Conservation (phyloP, 1,284 basidiomycete genomes). For the Fomitopsis palustris region DNA sequence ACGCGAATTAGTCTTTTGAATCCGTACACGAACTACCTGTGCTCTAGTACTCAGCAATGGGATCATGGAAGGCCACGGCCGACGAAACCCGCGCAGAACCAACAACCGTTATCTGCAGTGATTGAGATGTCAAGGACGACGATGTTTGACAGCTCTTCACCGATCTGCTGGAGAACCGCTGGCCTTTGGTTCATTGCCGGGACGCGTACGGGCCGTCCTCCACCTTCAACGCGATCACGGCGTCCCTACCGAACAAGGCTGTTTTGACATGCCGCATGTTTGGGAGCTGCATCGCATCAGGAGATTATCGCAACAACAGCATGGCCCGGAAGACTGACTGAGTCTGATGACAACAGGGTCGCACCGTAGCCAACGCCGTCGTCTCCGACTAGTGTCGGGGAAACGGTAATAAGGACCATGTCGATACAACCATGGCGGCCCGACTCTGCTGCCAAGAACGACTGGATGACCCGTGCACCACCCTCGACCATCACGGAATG, state of each 20-base stretch:
- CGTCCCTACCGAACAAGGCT: constrained; percentile 26
- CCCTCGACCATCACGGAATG: constrained; percentile 93
- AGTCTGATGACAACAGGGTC: constrained; percentile 13
- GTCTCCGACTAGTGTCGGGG: constrained; percentile 76
- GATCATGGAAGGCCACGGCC: no score
- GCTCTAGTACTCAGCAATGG: no score
- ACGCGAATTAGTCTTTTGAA: no score
- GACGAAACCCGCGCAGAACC: no score
- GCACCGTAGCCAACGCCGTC: constrained; percentile 61
- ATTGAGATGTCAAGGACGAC: no score
- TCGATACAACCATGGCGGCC: constrained; percentile 48
- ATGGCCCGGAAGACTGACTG: constrained; percentile 14
- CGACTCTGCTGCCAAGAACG: constrained; percentile 55
- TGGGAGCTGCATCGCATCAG: constrained; percentile 16
- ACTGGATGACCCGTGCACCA: constrained; percentile 79
- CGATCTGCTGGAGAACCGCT: not conserved
- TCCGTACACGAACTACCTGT: no score
- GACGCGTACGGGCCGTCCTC: not conserved
- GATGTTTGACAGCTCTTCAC: not conserved
- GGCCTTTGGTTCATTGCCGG: not conserved
- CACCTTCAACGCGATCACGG: constrained; percentile 22
- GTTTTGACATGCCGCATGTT: constrained; percentile 27
- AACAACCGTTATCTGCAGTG: no score
- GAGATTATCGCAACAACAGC: not conserved
- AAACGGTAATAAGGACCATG: constrained; percentile 76